Percentiles rank a stretch among this genome's conserved stretches.
Evolutionary conservation across 495 filamentous ascomycete genomes (phyloP).

Genomic region (Aspergillus coremiiformis): DNA sequence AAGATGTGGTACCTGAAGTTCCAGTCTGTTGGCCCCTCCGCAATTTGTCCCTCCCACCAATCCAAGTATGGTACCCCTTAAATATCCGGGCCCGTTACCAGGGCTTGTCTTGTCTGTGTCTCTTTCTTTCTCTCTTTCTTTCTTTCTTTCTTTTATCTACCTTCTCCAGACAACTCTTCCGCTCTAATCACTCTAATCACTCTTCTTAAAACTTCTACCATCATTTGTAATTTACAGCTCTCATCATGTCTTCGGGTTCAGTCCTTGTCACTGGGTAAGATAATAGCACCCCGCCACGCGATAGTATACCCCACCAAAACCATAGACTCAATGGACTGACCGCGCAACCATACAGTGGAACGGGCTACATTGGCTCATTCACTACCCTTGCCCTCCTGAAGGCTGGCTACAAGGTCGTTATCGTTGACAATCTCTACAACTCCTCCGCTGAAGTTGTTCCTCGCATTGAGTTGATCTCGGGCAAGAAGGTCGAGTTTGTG

Average conservation of each 20-base stretch:
- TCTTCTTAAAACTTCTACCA: neutral
- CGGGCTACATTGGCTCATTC: slow-evolving; percentile 98
- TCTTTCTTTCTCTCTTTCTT: slow-evolving; percentile 4
- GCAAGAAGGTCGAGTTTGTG: slow-evolving; percentile 81
- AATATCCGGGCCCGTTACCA: neutral
- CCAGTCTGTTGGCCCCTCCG: too few relatives aligned
- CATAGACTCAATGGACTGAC: slow-evolving; percentile 12
- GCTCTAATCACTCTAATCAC: neutral
- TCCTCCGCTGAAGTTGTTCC: slow-evolving; percentile 82
- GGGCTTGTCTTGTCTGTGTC: neutral
- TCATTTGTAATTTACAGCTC: slow-evolving; percentile 3
- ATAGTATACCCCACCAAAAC: neutral
- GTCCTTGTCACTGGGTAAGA: slow-evolving; percentile 88
- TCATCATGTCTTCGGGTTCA: slow-evolving; percentile 71
- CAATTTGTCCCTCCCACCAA: neutral
- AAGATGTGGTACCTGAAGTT: too few relatives aligned
- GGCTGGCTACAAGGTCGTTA: slow-evolving; percentile 91
- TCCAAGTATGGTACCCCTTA: neutral
- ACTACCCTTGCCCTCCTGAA: slow-evolving; percentile 85
- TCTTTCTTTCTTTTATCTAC: too few relatives aligned
- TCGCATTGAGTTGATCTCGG: slow-evolving; percentile 87
- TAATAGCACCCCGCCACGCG: neutral
- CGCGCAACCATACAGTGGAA: slow-evolving; percentile 56
- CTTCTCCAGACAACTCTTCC: neutral
- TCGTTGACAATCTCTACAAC: slow-evolving; percentile 94